phyloP scores from a whole-genome alignment of 2,329 filamentous ascomycete genomes.

The Fusarium keratoplasticum region DNA sequence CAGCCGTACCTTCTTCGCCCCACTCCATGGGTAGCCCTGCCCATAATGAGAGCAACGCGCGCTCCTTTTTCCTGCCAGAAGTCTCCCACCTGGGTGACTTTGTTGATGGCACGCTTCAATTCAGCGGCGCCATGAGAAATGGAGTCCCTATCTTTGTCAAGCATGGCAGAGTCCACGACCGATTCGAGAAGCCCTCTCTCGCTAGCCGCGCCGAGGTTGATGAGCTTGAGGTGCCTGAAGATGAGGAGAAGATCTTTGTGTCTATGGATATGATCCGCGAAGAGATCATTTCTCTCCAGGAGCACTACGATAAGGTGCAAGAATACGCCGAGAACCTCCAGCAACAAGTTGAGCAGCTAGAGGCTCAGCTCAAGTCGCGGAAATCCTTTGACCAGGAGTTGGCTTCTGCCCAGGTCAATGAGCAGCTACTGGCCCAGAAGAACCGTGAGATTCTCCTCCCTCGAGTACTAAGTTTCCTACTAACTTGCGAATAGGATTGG shows the following conservation, averaged over 20 bases:
- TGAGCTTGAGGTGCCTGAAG: slow-evolving; percentile 61
- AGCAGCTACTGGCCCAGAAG: slow-evolving; percentile 64
- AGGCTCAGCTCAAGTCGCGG: slow-evolving; percentile 60
- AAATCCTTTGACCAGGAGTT: slow-evolving; percentile 56
- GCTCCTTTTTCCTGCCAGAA: slow-evolving; percentile 66
- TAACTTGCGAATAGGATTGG: slow-evolving; percentile 58
- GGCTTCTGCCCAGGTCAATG: slow-evolving; percentile 57
- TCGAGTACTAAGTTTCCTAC: neutral
- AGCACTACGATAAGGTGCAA: slow-evolving; percentile 67
- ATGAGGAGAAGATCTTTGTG: slow-evolving; percentile 69
- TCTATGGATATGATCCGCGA: slow-evolving; percentile 72
- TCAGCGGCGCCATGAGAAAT: slow-evolving; percentile 62
- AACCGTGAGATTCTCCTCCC: slow-evolving; percentile 59
- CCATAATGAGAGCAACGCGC: slow-evolving; percentile 56
- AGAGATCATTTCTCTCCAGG: slow-evolving; percentile 66
- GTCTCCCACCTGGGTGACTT: slow-evolving; percentile 68
- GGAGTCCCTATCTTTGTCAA: slow-evolving; percentile 68
- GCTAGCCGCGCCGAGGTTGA: slow-evolving; percentile 62
- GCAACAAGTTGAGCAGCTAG: slow-evolving; percentile 62
- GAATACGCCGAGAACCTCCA: slow-evolving; percentile 66
- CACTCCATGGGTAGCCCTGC: slow-evolving; percentile 49
- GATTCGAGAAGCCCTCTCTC: slow-evolving; percentile 47
- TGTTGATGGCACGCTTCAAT: slow-evolving; percentile 65
- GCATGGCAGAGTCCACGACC: slow-evolving; percentile 63
- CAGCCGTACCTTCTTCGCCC: slow-evolving; percentile 55